These are phyloP conservation scores for Leishmania mexicana DNA, from an alignment of 208 protist genomes.

Conservation along the genomic window DNA sequence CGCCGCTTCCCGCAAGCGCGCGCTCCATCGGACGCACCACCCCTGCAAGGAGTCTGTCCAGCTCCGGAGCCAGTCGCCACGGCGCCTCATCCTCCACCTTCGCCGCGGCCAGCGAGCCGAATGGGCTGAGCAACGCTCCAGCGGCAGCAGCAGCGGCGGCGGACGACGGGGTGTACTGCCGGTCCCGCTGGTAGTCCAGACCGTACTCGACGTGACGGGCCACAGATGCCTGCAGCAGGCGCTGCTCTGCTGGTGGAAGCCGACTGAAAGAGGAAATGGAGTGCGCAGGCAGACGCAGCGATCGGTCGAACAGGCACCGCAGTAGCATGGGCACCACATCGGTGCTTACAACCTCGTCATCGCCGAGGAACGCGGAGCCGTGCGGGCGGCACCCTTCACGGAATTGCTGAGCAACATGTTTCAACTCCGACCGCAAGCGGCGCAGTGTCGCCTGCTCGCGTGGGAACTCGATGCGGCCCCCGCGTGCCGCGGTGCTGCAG, in stretches of 20 bases:
- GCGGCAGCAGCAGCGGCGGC: not conserved
- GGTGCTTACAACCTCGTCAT: slow-evolving; percentile 30
- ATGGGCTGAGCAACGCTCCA: not conserved
- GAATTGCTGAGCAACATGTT: slow-evolving; percentile 39
- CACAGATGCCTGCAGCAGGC: slow-evolving; percentile 43
- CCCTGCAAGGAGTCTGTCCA: slow-evolving; percentile 40
- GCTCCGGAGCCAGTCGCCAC: slow-evolving; percentile 51
- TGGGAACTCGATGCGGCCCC: slow-evolving; percentile 38
- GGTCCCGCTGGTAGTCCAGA: slow-evolving; percentile 53
- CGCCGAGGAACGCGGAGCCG: slow-evolving; percentile 36
- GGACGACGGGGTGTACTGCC: slow-evolving; percentile 9
- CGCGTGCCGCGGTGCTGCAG: slow-evolving; percentile 52
- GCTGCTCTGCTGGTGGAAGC: slow-evolving; percentile 40
- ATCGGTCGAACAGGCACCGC: slow-evolving; percentile 62
- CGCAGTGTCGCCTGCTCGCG: slow-evolving; percentile 41
- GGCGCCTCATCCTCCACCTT: slow-evolving; percentile 23
- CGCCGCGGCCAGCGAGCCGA: not conserved
- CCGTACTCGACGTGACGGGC: slow-evolving; percentile 74
- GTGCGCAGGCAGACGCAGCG: slow-evolving; percentile 52
- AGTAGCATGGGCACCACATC: slow-evolving; percentile 58
- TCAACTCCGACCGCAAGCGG: slow-evolving; percentile 38
- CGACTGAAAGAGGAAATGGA: slow-evolving; percentile 38
- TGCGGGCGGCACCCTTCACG: slow-evolving; percentile 50
- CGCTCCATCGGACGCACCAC: slow-evolving; percentile 26
- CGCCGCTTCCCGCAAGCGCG: slow-evolving; percentile 4